A percentile compares a stretch with the other conserved stretches of the same genome.
Conservation (phyloP, 2,329 filamentous ascomycete genomes). For the Fragosphaeria purpurea region DNA sequence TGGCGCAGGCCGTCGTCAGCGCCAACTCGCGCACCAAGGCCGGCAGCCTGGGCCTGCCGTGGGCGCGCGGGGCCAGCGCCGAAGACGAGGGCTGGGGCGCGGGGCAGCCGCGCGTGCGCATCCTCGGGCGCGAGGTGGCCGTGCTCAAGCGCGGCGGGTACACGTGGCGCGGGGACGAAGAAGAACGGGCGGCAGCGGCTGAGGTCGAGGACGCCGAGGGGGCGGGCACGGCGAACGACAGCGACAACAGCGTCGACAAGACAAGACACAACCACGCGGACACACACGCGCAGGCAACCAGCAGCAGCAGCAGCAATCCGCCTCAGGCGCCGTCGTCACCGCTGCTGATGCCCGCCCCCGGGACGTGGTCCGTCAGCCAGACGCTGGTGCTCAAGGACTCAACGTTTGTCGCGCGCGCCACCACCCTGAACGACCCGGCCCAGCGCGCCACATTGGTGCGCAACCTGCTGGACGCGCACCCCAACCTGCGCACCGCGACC, state of each 20-base stretch:
- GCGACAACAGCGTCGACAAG: not conserved
- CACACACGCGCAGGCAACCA: not conserved
- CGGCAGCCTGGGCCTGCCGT: constrained; percentile 59
- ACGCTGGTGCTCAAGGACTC: constrained; percentile 43
- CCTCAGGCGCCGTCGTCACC: constrained; percentile 7
- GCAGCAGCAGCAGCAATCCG: constrained; percentile 11
- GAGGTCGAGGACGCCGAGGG: not conserved
- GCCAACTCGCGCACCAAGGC: constrained; percentile 72
- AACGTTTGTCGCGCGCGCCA: constrained; percentile 46
- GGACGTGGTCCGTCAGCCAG: constrained; percentile 40
- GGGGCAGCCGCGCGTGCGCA: constrained; percentile 61
- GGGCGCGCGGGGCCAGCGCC: constrained; percentile 54
- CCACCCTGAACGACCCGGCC: constrained; percentile 26
- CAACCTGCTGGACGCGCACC: constrained; percentile 37
- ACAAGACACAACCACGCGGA: constrained; percentile 3
- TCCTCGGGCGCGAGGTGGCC: constrained; percentile 64
- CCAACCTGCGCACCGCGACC: constrained; percentile 40
- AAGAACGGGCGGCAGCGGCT: constrained; percentile 13
- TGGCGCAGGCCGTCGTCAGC: constrained; percentile 76
- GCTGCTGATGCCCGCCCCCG: constrained; percentile 12
- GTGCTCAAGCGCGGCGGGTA: constrained; percentile 75
- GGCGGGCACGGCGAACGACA: not conserved
- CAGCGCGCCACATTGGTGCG: constrained; percentile 35
- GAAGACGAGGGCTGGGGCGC: constrained; percentile 64
- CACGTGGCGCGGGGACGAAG: constrained; percentile 39